Conservation (phyloP, 1,284 basidiomycete species). For the Trametes hirsuta region DNA sequence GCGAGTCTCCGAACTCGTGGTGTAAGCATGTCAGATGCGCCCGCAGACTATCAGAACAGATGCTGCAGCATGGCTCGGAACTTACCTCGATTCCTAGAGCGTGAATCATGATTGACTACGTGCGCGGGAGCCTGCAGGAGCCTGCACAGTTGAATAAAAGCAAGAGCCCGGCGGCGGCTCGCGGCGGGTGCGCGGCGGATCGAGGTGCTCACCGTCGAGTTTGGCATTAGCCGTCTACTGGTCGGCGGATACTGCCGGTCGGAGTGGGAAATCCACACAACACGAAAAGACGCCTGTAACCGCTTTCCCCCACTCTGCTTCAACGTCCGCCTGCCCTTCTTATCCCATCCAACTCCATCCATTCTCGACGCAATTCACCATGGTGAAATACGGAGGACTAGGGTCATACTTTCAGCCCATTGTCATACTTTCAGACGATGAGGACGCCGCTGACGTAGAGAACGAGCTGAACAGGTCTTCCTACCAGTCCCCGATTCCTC, state of each 20-base stretch:
- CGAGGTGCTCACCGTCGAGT: no score
- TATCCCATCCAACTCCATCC: neutral
- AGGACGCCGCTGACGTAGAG: constrained; percentile 39
- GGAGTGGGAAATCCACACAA: neutral
- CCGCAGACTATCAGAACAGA: no score
- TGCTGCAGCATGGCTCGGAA: no score
- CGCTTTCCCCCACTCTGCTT: neutral
- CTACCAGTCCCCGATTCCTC: neutral
- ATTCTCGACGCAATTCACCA: neutral
- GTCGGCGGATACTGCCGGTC: neutral
- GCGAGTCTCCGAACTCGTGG: no score
- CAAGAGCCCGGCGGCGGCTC: no score
- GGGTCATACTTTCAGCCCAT: constrained; percentile 43
- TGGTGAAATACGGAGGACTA: constrained; percentile 24
- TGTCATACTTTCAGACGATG: constrained; percentile 44
- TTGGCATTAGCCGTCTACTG: neutral
- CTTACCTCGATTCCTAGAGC: no score
- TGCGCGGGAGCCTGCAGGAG: no score
- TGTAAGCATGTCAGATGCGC: no score
- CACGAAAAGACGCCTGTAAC: neutral
- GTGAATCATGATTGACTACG: no score
- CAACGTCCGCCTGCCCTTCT: neutral
- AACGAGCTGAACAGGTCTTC: constrained; percentile 27
- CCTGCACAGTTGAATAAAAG: no score
- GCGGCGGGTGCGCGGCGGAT: no score